Conservation (phyloP, 176 grass and related monocot species). For the Stipa capillata region DNA sequence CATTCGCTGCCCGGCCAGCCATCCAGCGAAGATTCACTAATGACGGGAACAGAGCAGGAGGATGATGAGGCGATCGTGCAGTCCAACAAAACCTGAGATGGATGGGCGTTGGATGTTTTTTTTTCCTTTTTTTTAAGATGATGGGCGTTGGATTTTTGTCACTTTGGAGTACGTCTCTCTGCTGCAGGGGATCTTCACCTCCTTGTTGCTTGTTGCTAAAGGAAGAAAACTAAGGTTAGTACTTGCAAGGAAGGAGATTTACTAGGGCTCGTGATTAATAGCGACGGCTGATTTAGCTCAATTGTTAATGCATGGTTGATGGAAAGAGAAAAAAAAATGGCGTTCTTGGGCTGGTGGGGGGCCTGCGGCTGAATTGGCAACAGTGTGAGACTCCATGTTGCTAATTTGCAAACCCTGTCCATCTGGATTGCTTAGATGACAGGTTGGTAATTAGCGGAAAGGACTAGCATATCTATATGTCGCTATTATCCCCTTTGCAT, state of each 20-base stretch:
- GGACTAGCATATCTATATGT: constrained; percentile 16
- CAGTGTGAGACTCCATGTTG: not conserved
- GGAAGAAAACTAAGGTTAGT: not conserved
- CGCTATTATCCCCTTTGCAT: constrained; percentile 11
- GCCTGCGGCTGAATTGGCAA: not conserved
- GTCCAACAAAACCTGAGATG: not conserved
- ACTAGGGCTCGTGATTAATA: constrained; percentile 11
- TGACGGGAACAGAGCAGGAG: not conserved
- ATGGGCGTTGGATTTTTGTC: not conserved
- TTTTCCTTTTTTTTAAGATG: no score
- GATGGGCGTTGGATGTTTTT: not conserved
- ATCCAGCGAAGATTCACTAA: constrained; percentile 5
- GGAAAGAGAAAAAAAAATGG: not conserved
- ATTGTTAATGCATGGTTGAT: not conserved
- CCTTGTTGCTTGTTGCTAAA: constrained; percentile 28
- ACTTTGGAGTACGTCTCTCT: not conserved
- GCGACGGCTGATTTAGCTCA: constrained; percentile 4
- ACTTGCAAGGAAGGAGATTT: constrained; percentile 17
- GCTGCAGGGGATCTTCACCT: not conserved
- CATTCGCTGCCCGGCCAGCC: constrained; percentile 7
- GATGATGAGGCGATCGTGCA: not conserved
- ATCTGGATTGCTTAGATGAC: constrained; percentile 34
- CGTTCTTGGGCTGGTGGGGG: not conserved
- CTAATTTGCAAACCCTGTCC: constrained; percentile 33
- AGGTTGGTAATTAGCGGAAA: constrained; percentile 30